These are phyloP conservation scores for Balansia obtecta DNA, from an alignment of 2,329 filamentous ascomycete genomes.

Conservation along the genomic window DNA sequence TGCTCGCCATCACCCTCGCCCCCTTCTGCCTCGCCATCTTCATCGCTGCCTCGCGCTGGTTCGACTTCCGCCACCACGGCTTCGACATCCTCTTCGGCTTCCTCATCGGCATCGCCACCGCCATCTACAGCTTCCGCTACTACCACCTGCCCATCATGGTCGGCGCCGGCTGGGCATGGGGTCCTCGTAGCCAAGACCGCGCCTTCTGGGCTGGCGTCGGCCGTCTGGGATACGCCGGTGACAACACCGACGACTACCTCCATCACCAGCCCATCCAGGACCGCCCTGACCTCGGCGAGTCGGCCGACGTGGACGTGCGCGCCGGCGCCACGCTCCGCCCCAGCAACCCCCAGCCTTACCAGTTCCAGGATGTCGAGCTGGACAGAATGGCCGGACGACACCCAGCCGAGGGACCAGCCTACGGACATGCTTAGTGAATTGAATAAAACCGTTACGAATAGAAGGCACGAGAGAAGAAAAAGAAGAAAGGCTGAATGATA, in stretches of 20 bases:
- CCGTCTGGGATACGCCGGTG: conserved; percentile 40
- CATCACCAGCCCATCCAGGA: conserved; percentile 9
- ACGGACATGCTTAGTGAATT: background rate
- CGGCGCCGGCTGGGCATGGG: conserved; percentile 88
- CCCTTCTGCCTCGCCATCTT: conserved; percentile 68
- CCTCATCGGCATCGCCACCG: conserved; percentile 57
- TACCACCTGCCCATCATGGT: conserved; percentile 66
- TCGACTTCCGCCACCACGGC: conserved; percentile 80
- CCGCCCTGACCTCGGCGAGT: conserved; percentile 14
- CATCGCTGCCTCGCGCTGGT: conserved; percentile 76
- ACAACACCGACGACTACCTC: conserved; percentile 20
- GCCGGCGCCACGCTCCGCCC: conserved; percentile 3
- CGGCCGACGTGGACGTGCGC: conserved; percentile 13
- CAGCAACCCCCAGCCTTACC: conserved; percentile 1
- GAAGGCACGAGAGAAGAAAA: background rate
- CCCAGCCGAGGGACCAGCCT: background rate
- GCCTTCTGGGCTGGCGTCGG: conserved; percentile 71
- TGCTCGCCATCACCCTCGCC: conserved; percentile 55
- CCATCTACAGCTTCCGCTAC: conserved; percentile 67
- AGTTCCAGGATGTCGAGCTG: conserved; percentile 22
- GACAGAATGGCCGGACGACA: conserved; percentile 9
- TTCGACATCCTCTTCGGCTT: conserved; percentile 87
- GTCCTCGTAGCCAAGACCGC: conserved; percentile 56
- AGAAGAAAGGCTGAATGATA: too few relatives aligned
- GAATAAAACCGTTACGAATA: background rate